Evolutionary conservation across 805 yeast species (phyloP), one percentile per base, ranked within the genome.

Genomic region (Lipomyces orientalis): DNA sequence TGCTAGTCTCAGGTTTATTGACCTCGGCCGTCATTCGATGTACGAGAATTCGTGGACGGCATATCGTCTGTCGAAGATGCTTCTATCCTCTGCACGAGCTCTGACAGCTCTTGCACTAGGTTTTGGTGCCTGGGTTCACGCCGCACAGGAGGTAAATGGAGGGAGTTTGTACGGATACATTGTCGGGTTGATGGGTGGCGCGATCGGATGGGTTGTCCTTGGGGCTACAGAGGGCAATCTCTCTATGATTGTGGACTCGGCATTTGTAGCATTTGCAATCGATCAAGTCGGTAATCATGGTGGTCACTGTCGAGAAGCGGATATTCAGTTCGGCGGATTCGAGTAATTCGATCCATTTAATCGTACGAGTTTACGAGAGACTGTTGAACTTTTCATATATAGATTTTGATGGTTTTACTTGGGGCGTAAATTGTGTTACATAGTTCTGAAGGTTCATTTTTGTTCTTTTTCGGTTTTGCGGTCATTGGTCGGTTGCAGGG

Each of bases 151-250:
- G 22, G 74, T 73, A 43, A 74, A 75, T 31, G 75, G 73, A 10
- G 79, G 81, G 34, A 74, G 79, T 57, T 73, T 77, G 6, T 81
- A 80, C 62, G 82, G 81, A 4, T 81, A 80, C 62, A 69, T 79
- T 2, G 78, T 81, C 12, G 84, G 81, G 1, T 66, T 81, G 9
- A 68, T 81, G 9, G 81, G 81, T 2, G 79, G 78, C 31, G 76
- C 78, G 58, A 76, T 80, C 12, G 83, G 82, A 14, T 81, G 82
- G 82, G 78, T 80, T 19, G 77, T 81, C 6, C 75, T 80, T 29
- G 84, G 83, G 4, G 79, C 82, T 7, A 79, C 82, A 9, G 84
- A 81, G 65, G 81, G 81, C 16, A 76, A 79, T 14, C 73, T 81
- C 60, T 73, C 79, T 65, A 80, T 77, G 77, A 67, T 73, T 59